Percentiles rank a stretch among this genome's conserved stretches.
These are phyloP conservation scores for Tolypocladium ovalisporum DNA, from an alignment of 2,329 filamentous ascomycete species.

Conservation along the genomic window DNA sequence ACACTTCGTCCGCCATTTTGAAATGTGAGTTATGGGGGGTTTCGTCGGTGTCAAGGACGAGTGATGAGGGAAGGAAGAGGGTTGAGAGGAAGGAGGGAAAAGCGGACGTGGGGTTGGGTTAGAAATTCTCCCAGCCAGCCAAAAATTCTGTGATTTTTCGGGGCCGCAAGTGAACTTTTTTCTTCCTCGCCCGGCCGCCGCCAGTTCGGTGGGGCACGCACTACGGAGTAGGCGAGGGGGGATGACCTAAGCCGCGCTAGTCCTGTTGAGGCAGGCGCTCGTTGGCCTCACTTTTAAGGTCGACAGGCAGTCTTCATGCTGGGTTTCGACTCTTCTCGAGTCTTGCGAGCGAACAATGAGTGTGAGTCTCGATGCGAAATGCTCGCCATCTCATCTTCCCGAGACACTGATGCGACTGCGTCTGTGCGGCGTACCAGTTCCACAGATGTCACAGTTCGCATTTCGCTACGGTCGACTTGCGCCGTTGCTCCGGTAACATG, in stretches of 20 bases:
- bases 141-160: conserved; percentile 22
- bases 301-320: too few relatives aligned
- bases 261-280: neutral
- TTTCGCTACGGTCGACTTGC: neutral
- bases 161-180: conserved; percentile 21
- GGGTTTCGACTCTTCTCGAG: too few relatives aligned
- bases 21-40: conserved; percentile 8
- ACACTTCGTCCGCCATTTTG: conserved; percentile 94
- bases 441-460: neutral
- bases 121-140: conserved; percentile 23
- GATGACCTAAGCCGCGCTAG: neutral
- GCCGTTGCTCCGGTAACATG: neutral
- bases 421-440: neutral
- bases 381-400: neutral
- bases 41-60: conserved; percentile 6
- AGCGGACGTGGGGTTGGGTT: conserved; percentile 22
- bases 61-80: conserved; percentile 13
- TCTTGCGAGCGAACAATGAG: neutral
- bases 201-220: conserved; percentile 2
- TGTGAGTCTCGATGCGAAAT: neutral
- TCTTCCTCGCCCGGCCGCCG: conserved; percentile 10
- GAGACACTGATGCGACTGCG: neutral
- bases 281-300: neutral
- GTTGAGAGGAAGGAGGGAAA: conserved; percentile 11
- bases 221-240: neutral